Conservation (phyloP, 1,139 yeast species). For the Debaryomycetaceae sp. region DNA sequence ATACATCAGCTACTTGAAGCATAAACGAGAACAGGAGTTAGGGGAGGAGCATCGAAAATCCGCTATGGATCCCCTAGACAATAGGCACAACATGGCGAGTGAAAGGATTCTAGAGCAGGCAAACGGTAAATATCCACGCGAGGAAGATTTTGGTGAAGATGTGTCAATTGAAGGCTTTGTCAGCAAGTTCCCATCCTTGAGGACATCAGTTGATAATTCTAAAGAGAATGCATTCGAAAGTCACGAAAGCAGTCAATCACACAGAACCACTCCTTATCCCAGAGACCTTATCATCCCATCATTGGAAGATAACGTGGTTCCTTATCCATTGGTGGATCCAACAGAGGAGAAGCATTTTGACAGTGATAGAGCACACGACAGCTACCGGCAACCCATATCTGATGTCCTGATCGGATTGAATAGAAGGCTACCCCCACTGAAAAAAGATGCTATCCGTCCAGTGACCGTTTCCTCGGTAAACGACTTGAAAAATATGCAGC, state of each 20-base stretch:
- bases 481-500: not conserved
- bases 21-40: constrained; percentile 20
- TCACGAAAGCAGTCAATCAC: constrained; percentile 5
- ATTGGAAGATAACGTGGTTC: constrained; percentile 17
- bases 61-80: not conserved
- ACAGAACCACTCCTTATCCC: constrained; percentile 12
- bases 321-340: constrained; percentile 12
- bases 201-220: not conserved
- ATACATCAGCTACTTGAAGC: constrained; percentile 38
- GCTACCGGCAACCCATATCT: not conserved
- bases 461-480: not conserved
- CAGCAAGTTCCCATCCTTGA: constrained; percentile 1
- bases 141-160: not conserved
- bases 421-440: not conserved
- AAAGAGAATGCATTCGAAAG: not conserved
- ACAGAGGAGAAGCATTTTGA: not conserved
- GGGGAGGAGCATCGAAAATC: not conserved
- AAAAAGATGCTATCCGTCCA: not conserved
- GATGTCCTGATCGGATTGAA: not conserved
- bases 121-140: not conserved
- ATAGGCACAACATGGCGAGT: not conserved
- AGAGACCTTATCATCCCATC: constrained; percentile 7
- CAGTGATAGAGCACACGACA: not conserved
- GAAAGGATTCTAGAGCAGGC: not conserved
- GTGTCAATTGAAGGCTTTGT: constrained; percentile 1